Evolutionary conservation across 2,329 filamentous ascomycete genomes (phyloP), one percentile per base, ranked within the genome.

Genomic region (Delphinella strobiligena): DNA sequence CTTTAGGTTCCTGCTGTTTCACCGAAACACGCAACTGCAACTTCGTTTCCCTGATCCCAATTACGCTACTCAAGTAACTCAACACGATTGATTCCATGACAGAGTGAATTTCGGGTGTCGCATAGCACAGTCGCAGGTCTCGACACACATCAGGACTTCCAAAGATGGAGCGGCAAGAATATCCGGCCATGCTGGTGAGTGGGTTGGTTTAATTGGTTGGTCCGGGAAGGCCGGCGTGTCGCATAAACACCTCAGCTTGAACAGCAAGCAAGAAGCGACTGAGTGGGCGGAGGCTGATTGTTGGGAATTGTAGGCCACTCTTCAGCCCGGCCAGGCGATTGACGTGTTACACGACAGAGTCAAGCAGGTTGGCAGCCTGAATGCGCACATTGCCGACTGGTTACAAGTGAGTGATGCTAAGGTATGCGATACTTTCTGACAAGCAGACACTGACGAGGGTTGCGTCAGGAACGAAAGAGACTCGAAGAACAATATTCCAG

Each of bases 381-480:
- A 98, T 62, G 64, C 70, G 51, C 86, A 95, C 58, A 85, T 98
- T 54, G 89, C 89, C 60, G 89, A 96, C 65, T 98, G 89, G 86
- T 74, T 98, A 46, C 82, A 89, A 80, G 88, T 94, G 77, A 62
- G 64, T 32, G 8, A 5, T 32, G 30, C 8, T 5, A 7, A 32
- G 5, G 5, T 17, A 19, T 11, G 18, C 17, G 17, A 18, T 30
- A 14, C 24, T 18, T 34, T 30, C 35, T 41, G n/a, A 38, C 22
- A 19, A 36, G 11, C 22, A 31, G 10, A 27, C 22, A 7, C 7
- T 7, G 22, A 27, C 22, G 22, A 27, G n/a, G n/a, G n/a, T n/a
- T 29, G 22, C 17, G 5, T 14, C 38, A 96, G 89, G 91, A 98
- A 68, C 85, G 91, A 51, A 82, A 88, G 59, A 82, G 79, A 54